Evolutionary conservation across 805 yeast species (phyloP), one percentile per base, ranked within the genome.

Genomic region (Myxozyma kluyveri): DNA sequence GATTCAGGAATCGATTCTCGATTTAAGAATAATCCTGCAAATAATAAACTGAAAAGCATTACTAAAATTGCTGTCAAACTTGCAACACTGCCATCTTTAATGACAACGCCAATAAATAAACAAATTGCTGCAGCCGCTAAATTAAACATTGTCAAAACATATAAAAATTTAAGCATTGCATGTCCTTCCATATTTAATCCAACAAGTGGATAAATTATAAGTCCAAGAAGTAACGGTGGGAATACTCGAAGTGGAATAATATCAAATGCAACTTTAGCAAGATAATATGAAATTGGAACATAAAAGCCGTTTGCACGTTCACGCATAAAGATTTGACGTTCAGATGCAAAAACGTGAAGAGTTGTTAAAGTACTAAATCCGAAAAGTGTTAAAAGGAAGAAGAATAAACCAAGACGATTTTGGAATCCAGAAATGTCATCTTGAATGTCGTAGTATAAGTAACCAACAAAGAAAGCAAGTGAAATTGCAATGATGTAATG

Each of bases 371-470:
- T 85, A 1, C 95, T 84, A 68, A 93, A 93, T 0, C 99, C 99
- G 73, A 93, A 90, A 63, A 90, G 79, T 2, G 98, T 88, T 55
- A 93, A 74, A 46, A 90, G 70, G 68, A 93, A 93, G 74, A 93
- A 91, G 69, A 93, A 93, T 54, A 93, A 73, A 0, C 99, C 99
- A 59, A 93, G 75, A 62, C 99, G 77, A 69, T 93, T 93, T 68
- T 93, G 99, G 74, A 93, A 93, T 0, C 99, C 99, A 63, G 96
- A 83, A 49, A 93, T 91, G 67, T 91, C 96, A 65, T 88, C 86
- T 38, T 82, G 74, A 23, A 91, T 82, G 63, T 88, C 76, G 70
- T 83, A 91, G 68, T 93, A 93, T 37, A 93, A 73, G 45, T 79
- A 79, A 0, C 98, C 96, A 69, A 96, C 83, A 69, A 91, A 86